These are phyloP conservation scores for Coniochaeta sp. DNA, from an alignment of 2,329 filamentous ascomycete genomes.

Conservation along the genomic window DNA sequence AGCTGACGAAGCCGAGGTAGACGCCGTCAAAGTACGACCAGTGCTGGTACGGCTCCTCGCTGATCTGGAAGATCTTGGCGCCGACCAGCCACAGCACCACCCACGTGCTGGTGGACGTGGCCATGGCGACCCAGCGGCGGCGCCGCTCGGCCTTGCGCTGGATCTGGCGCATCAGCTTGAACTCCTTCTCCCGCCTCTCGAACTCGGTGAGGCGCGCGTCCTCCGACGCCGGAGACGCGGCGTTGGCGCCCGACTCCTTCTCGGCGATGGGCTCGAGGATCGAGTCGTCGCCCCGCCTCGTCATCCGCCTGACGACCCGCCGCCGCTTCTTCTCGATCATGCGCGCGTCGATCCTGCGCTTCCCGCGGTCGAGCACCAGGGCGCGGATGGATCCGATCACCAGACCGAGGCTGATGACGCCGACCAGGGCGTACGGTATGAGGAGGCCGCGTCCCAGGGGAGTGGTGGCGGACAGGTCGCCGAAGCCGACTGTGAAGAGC, in stretches of 20 bases:
- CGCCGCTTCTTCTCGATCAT: constrained; percentile 54
- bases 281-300: constrained; percentile 34
- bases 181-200: constrained; percentile 61
- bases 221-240: constrained; percentile 9
- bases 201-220: constrained; percentile 33
- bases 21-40: constrained; percentile 75
- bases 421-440: constrained; percentile 76
- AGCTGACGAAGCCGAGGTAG: constrained; percentile 79
- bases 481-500: constrained; percentile 57
- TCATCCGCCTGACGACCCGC: constrained; percentile 35
- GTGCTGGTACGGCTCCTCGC: constrained; percentile 43
- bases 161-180: constrained; percentile 74
- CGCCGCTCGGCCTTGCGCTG: constrained; percentile 58
- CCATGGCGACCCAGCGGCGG: constrained; percentile 68
- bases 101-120: constrained; percentile 61
- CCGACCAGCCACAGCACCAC: constrained; percentile 73
- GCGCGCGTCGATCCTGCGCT: constrained; percentile 44
- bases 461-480: constrained; percentile 42
- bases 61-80: constrained; percentile 61
- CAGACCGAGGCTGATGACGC: constrained; percentile 77
- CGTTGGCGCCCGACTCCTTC: constrained; percentile 11
- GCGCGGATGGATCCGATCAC: constrained; percentile 74
- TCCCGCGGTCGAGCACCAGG: constrained; percentile 51
- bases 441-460: constrained; percentile 61
- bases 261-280: constrained; percentile 42